phyloP scores from a whole-genome alignment of 2,329 filamentous ascomycete genomes.

The Fusarium nygamai region DNA sequence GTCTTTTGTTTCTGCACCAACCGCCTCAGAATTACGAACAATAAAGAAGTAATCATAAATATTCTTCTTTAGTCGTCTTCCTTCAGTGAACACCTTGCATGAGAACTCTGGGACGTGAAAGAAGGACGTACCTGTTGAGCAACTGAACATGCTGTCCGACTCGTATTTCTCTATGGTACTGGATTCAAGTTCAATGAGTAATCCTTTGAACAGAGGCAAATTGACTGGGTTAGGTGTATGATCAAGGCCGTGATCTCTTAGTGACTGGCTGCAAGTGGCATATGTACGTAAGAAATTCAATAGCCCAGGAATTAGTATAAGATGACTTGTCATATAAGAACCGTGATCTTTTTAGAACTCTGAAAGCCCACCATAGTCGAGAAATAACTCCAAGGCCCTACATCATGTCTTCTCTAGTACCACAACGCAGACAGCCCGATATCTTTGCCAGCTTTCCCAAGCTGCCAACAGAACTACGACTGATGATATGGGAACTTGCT shows the following conservation, averaged over 20 bases:
- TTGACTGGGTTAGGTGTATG: neutral
- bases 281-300: neutral
- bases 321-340: neutral
- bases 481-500: neutral
- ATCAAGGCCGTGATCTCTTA: neutral
- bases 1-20: neutral
- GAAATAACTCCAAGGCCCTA: neutral
- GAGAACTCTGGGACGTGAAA: neutral
- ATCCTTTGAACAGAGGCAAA: neutral
- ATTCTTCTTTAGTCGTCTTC: neutral
- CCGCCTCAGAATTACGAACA: neutral
- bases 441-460: neutral
- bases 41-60: neutral
- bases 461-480: neutral
- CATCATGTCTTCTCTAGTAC: neutral
- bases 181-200: neutral
- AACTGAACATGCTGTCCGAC: neutral
- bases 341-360: no score
- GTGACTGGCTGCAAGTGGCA: neutral
- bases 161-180: accelerated
- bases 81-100: neutral
- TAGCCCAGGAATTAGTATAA: neutral
- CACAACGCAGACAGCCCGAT: no score
- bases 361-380: neutral
- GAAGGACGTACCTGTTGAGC: neutral